Percentiles rank a stretch among this genome's conserved stretches.
Conservation (phyloP, 2,329 filamentous ascomycete genomes). For the Hysterium pulicare region DNA sequence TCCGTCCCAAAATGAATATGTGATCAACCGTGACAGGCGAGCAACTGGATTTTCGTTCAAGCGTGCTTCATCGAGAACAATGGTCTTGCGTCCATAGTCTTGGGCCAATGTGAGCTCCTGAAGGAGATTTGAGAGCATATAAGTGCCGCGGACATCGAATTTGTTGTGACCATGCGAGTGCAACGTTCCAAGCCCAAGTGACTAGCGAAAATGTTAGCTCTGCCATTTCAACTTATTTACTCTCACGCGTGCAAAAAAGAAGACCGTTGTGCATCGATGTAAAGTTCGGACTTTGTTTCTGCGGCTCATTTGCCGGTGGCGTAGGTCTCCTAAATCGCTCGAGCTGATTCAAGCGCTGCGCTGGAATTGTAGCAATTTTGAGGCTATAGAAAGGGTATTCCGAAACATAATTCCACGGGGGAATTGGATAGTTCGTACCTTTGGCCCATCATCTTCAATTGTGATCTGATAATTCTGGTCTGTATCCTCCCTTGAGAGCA, state of each 20-base stretch:
- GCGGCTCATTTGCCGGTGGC: too few species aligned
- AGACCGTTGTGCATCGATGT: too few species aligned
- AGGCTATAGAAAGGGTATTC: too few species aligned
- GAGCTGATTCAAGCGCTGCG: too few species aligned
- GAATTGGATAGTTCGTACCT: too few species aligned
- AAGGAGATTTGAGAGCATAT: slow-evolving; percentile 93
- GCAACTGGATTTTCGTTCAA: slow-evolving; percentile 94
- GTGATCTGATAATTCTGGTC: slow-evolving; percentile 96
- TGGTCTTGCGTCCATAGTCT: slow-evolving; percentile 83
- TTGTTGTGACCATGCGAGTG: slow-evolving; percentile 81
- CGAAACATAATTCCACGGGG: too few species aligned
- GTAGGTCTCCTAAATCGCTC: too few species aligned
- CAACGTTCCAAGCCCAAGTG: slow-evolving; percentile 78
- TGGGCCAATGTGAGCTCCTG: slow-evolving; percentile 93
- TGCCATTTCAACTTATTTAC: slow-evolving; percentile 1
- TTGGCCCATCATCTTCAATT: slow-evolving; percentile 91
- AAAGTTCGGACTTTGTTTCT: too few species aligned
- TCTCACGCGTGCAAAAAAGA: not conserved
- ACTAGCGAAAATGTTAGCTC: slow-evolving; percentile 45
- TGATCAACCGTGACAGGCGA: slow-evolving; percentile 80
- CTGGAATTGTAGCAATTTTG: too few species aligned
- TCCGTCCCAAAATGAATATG: slow-evolving; percentile 87
- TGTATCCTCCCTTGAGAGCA: slow-evolving; percentile 85
- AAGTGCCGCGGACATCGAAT: slow-evolving; percentile 90
- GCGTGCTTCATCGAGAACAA: slow-evolving; percentile 85